Evolutionary conservation across 2,329 filamentous ascomycete species (phyloP).

Genomic region (Fusarium sp.): DNA sequence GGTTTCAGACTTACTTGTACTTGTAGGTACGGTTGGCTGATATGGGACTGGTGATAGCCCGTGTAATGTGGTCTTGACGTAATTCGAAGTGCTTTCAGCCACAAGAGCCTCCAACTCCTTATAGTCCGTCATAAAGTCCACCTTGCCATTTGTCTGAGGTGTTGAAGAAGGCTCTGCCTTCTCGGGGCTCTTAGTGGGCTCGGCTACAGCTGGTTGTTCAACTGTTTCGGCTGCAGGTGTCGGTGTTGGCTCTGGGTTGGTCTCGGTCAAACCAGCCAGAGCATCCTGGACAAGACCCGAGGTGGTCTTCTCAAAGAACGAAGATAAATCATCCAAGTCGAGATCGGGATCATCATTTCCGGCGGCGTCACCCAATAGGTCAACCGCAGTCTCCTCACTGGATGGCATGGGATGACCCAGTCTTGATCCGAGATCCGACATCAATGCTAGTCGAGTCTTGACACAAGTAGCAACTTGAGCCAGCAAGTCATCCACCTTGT

Average conservation of each 20-base stretch:
- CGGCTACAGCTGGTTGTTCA: conserved; percentile 34
- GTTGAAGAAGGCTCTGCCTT: conserved; percentile 35
- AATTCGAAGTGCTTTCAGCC: conserved; percentile 58
- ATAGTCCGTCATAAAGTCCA: conserved; percentile 53
- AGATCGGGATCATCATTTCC: conserved; percentile 49
- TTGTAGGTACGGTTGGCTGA: conserved; percentile 55
- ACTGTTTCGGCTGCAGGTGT: conserved; percentile 28
- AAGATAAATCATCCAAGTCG: conserved; percentile 56
- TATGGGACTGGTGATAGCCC: conserved; percentile 57
- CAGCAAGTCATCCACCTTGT: conserved; percentile 55
- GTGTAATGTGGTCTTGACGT: conserved; percentile 58
- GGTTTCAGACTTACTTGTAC: conserved; percentile 47
- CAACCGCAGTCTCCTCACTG: conserved; percentile 41
- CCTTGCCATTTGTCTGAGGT: conserved; percentile 46
- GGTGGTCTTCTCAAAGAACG: conserved; percentile 57
- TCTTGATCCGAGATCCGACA: conserved; percentile 49
- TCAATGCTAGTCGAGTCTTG: conserved; percentile 48
- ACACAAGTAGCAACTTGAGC: conserved; percentile 49
- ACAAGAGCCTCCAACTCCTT: conserved; percentile 58
- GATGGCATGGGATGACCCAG: conserved; percentile 52
- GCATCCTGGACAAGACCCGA: conserved; percentile 55
- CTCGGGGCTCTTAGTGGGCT: conserved; percentile 41
- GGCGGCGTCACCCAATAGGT: conserved; percentile 42
- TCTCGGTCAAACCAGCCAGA: conserved; percentile 52
- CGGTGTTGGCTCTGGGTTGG: conserved; percentile 28